These are phyloP conservation scores for Aspergillus sp. DNA, from an alignment of 2,329 filamentous ascomycete species.

Conservation along the genomic window DNA sequence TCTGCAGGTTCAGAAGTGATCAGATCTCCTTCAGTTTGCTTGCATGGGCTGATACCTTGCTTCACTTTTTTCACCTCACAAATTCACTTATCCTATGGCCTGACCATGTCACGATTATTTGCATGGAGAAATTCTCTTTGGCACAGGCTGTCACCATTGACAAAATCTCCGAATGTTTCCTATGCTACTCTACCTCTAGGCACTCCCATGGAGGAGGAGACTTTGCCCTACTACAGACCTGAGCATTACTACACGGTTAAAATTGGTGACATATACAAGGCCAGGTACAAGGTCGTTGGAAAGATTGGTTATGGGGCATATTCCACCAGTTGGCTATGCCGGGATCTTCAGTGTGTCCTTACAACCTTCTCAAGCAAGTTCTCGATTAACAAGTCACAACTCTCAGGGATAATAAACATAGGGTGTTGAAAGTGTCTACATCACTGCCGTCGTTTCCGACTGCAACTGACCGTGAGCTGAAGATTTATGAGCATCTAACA, in stretches of 20 bases:
- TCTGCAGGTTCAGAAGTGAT: no score
- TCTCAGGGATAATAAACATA: constrained; percentile 18
- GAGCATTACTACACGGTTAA: constrained; percentile 33
- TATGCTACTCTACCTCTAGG: constrained; percentile 1
- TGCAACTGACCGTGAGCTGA: no score
- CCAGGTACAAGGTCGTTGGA: constrained; percentile 28
- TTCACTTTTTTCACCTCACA: no score
- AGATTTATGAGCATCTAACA: no score
- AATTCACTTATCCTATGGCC: no score
- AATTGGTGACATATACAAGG: constrained; percentile 30
- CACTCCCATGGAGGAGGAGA: constrained; percentile 31
- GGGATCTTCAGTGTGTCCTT: constrained; percentile 22
- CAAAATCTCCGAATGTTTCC: no score
- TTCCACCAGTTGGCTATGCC: constrained; percentile 39
- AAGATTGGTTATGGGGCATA: constrained; percentile 38
- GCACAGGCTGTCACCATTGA: no score
- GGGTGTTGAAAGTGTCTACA: constrained; percentile 26
- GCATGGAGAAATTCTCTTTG: no score
- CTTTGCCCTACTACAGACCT: constrained; percentile 26
- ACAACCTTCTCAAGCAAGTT: background rate
- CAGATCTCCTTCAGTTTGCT: no score
- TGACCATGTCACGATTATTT: no score
- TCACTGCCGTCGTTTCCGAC: constrained; percentile 12
- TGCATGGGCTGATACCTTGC: no score
- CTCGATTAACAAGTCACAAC: background rate